Percentiles rank a stretch among this genome's conserved stretches.
Conservation (phyloP, 192 early-diverging fungal genomes). For the Backusella macrospora region DNA sequence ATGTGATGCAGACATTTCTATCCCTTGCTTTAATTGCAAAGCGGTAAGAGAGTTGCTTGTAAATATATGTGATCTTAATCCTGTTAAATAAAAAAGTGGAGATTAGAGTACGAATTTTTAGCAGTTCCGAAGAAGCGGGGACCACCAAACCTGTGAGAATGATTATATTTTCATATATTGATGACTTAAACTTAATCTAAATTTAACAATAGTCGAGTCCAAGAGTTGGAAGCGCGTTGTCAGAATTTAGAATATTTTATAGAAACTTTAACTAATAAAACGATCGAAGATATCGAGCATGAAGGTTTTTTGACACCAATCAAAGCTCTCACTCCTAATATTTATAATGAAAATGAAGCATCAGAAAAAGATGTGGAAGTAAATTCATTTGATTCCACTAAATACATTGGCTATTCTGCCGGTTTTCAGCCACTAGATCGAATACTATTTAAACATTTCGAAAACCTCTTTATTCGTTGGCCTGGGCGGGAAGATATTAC, state of each 20-base stretch:
- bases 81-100: constrained; percentile 23
- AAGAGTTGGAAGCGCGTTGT: constrained; percentile 31
- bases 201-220: constrained; percentile 9
- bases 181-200: background rate
- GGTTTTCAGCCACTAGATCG: constrained; percentile 34
- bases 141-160: constrained; percentile 32
- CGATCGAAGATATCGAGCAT: constrained; percentile 33
- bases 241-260: constrained; percentile 38
- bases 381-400: constrained; percentile 31
- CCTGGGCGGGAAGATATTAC: constrained; percentile 33
- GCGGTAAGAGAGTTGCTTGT: constrained; percentile 29
- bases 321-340: background rate
- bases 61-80: background rate
- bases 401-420: constrained; percentile 30
- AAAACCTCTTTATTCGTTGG: constrained; percentile 25
- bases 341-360: constrained; percentile 8
- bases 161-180: background rate
- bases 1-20: constrained; percentile 41
- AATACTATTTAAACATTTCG: constrained; percentile 27
- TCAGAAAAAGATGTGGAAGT: background rate
- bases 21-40: constrained; percentile 44
- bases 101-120: constrained; percentile 28
- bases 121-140: constrained; percentile 33
- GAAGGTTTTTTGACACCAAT: constrained; percentile 17
- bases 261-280: constrained; percentile 21